phyloP scores from a whole-genome alignment of 176 grass and related monocot species.

The Musa acuminata region DNA sequence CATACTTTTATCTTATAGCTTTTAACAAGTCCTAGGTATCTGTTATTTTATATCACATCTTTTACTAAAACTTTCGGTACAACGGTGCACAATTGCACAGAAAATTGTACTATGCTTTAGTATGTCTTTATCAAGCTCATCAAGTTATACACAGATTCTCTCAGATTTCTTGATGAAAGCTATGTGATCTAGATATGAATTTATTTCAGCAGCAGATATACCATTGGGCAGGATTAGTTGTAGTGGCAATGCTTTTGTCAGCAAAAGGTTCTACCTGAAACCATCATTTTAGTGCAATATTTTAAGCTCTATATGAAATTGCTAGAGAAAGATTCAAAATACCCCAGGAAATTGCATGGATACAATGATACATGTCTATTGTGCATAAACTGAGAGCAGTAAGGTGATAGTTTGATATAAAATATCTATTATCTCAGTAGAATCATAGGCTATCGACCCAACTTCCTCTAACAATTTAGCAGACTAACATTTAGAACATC shows the following conservation, averaged over 20 bases:
- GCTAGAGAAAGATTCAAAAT: neutral
- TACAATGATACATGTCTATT: neutral
- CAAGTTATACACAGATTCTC: neutral
- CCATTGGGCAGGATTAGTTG: too few relatives aligned
- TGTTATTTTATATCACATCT: neutral
- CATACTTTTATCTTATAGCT: too few relatives aligned
- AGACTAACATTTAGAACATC: neutral
- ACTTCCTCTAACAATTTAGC: neutral
- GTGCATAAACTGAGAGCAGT: neutral
- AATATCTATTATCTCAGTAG: neutral
- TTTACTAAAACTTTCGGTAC: neutral
- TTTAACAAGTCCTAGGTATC: neutral
- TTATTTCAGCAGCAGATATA: neutral
- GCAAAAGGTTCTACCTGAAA: neutral
- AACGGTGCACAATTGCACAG: neutral
- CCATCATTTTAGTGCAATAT: neutral
- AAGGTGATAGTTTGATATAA: neutral
- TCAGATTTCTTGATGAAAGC: neutral
- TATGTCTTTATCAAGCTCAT: neutral
- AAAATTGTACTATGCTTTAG: neutral
- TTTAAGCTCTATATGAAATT: neutral
- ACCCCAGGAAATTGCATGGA: neutral
- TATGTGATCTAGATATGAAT: neutral
- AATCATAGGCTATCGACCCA: neutral
- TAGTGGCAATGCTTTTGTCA: neutral